Evolutionary conservation across 768 basidiomycete genomes (phyloP), one percentile per base, ranked within the genome.

Genomic region (Hysterangium stoloniferum): DNA sequence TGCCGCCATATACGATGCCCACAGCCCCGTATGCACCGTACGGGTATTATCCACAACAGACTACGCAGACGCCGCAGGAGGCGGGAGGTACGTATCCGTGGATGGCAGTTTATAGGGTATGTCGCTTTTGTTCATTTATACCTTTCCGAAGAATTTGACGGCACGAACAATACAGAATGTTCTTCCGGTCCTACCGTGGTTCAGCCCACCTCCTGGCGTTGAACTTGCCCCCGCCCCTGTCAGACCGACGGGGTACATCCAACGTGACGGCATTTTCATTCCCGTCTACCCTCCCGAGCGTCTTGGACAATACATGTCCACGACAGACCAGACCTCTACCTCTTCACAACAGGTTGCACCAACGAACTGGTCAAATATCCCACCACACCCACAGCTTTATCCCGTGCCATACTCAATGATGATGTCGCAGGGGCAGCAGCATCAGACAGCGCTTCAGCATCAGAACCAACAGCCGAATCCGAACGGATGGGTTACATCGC

Each of bases 301-400:
- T 11, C 48, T 50, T 28, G 48, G 48, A 1, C 48, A 50, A 25
- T 50, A 50, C 24, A 50, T 50, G 48, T 50, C 48, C n/a, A 50
- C 48, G 25, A 27, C 43, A 13, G 43, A 45, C 13, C 43, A 45
- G 43, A 15, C 43, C 12, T 28, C 25, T 12, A 12, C 20, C 5
- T 28, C 25, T 27, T 6, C 24, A n/a, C 43, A 45, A 2, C 6
- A 22, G 25, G 20, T 11, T 22, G 22, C 43, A 25, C 13, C 28
- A 28, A 9, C 43, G 8, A 45, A 45, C 28, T 45, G 43, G 43
- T 28, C 25, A 28, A 45, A 45, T 19, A 11, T 45, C 19, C 4
- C 43, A 12, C 25, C 43, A 17, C 43, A 45, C 19, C 24, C 43
- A 13, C 43, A 45, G 31, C 43, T 45, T 28, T 45, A 45, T 28